Percentiles rank a stretch among this genome's conserved stretches.
These are phyloP conservation scores for Calocera cornea DNA, from an alignment of 768 basidiomycete genomes.

Conservation along the genomic window DNA sequence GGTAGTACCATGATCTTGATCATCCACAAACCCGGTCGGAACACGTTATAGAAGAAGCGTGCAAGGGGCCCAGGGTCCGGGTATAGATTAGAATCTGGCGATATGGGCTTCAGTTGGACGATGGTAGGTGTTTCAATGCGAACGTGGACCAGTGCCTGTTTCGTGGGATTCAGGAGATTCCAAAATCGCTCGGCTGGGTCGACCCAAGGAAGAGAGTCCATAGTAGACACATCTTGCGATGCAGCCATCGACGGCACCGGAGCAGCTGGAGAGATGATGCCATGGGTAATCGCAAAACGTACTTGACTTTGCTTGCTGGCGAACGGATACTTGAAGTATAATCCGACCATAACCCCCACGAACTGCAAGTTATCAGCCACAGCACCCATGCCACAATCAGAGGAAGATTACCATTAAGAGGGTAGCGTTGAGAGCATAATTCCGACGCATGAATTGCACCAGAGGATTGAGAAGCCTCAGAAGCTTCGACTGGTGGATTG, in stretches of 20 bases:
- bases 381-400: slow-evolving; percentile 52
- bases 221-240: slow-evolving; percentile 5
- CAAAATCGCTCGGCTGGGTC: slow-evolving; percentile 54
- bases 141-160: slow-evolving; percentile 54
- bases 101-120: slow-evolving; percentile 41
- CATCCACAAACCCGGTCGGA: slow-evolving; percentile 52
- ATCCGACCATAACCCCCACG: neutral
- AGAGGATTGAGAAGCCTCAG: neutral
- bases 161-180: slow-evolving; percentile 59
- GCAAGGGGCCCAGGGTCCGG: slow-evolving; percentile 22
- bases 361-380: slow-evolving; percentile 22
- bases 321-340: slow-evolving; percentile 11
- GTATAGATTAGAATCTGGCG: slow-evolving; percentile 10
- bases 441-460: neutral
- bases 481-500: neutral
- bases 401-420: slow-evolving; percentile 45
- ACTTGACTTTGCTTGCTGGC: slow-evolving; percentile 3
- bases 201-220: slow-evolving; percentile 1
- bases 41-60: slow-evolving; percentile 27
- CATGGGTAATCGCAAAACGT: slow-evolving; percentile 10
- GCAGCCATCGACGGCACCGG: slow-evolving; percentile 10
- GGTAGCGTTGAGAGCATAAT: slow-evolving; percentile 26
- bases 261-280: slow-evolving; percentile 17
- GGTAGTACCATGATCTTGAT: slow-evolving; percentile 75
- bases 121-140: slow-evolving; percentile 70